Evolutionary conservation across 768 basidiomycete genomes (phyloP).

Genomic region (Mycena belliarum): DNA sequence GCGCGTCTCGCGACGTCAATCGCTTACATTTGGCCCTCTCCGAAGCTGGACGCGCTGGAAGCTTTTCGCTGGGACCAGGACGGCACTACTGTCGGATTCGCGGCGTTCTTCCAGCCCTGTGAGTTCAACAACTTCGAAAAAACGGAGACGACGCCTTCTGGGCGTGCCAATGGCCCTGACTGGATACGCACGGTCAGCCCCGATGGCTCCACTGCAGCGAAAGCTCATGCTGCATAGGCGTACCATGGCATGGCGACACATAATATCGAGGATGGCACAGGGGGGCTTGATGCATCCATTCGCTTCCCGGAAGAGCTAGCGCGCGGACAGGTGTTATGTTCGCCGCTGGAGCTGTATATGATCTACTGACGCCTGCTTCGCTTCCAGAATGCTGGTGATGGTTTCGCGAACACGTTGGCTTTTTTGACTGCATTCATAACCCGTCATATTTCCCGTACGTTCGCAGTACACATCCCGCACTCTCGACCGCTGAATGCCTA

Average conservation of each 20-base stretch:
- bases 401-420: neutral
- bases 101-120: neutral
- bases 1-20: too few species aligned
- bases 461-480: too few species aligned
- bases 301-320: conserved; percentile 1
- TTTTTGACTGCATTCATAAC: neutral
- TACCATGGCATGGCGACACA: conserved; percentile 4
- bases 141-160: neutral
- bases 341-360: neutral
- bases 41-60: conserved; percentile 6
- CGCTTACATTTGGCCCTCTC: conserved; percentile 7
- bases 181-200: conserved; percentile 3
- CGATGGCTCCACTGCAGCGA: neutral
- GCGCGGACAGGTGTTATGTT: neutral
- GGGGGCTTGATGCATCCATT: neutral
- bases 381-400: neutral
- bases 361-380: neutral
- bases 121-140: neutral
- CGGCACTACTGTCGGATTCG: neutral
- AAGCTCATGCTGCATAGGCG: neutral
- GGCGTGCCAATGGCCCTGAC: neutral
- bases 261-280: neutral
- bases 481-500: too few species aligned
- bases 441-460: neutral
- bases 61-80: neutral